Evolutionary conservation across 2,329 filamentous ascomycete species (phyloP).

Genomic region (Cadophora malorum): DNA sequence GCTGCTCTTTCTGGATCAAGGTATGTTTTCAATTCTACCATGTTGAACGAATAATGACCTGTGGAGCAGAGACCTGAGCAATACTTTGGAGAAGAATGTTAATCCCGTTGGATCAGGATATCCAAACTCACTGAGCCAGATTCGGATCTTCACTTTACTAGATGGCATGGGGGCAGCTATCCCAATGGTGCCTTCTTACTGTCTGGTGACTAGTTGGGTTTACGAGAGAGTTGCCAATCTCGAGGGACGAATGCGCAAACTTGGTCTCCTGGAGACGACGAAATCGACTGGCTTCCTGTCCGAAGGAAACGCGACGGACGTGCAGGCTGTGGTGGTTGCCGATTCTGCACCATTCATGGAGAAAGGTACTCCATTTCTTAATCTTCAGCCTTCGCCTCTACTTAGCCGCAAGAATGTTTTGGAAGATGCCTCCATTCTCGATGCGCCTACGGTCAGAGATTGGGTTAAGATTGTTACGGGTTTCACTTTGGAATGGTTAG

Average conservation of each 20-base stretch:
- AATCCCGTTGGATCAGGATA: conserved; percentile 74
- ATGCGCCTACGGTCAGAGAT: conserved; percentile 77
- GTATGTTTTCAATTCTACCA: conserved; percentile 49
- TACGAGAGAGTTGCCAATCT: conserved; percentile 76
- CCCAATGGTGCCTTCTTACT: conserved; percentile 80
- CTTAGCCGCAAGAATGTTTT: conserved; percentile 83
- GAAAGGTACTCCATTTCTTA: conserved; percentile 86
- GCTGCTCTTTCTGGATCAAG: conserved; percentile 80
- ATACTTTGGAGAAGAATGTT: conserved; percentile 73
- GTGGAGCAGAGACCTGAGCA: conserved; percentile 69
- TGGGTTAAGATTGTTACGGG: conserved; percentile 83
- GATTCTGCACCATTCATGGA: conserved; percentile 89
- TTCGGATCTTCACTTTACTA: conserved; percentile 84
- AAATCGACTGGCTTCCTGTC: conserved; percentile 39
- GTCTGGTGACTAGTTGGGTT: conserved; percentile 86
- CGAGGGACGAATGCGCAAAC: conserved; percentile 72
- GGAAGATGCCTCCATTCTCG: conserved; percentile 79
- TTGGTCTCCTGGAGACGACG: conserved; percentile 72
- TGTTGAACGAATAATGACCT: conserved; percentile 16
- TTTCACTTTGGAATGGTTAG: conserved; percentile 89
- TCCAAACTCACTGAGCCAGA: conserved; percentile 74
- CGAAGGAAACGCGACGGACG: conserved; percentile 39
- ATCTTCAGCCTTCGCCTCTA: conserved; percentile 83
- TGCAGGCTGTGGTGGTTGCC: conserved; percentile 65
- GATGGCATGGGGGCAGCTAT: conserved; percentile 76